Evolutionary conservation across 2,329 filamentous ascomycete species (phyloP).

Genomic region (Westerdykella aurantiaca): DNA sequence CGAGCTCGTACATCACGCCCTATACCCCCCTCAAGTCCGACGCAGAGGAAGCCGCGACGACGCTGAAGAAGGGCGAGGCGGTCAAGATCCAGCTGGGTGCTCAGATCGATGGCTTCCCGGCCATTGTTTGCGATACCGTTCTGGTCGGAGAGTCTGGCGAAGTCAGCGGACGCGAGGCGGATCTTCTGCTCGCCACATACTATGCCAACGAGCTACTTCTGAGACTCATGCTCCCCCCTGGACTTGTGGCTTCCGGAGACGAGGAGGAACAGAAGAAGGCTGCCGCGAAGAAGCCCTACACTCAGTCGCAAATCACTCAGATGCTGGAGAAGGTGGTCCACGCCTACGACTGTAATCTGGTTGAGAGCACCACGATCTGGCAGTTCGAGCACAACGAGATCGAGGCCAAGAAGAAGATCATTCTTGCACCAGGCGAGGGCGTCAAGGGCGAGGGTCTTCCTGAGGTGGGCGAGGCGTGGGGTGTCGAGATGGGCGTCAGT

Average conservation of each 20-base stretch:
- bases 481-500: slow-evolving; percentile 91
- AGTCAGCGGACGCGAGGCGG: slow-evolving; percentile 71
- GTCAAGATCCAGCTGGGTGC: slow-evolving; percentile 99
- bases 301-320: slow-evolving; percentile 78
- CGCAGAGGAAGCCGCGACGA: slow-evolving; percentile 70
- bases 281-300: slow-evolving; percentile 71
- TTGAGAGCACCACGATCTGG: slow-evolving; percentile 98
- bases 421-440: slow-evolving; percentile 77
- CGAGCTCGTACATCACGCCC: slow-evolving; percentile 88
- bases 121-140: slow-evolving; percentile 92
- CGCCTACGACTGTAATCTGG: slow-evolving; percentile 82
- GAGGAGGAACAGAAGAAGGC: slow-evolving; percentile 95
- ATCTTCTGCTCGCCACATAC: slow-evolving; percentile 84
- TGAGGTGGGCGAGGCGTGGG: slow-evolving; percentile 92
- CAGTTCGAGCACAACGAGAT: slow-evolving; percentile 96
- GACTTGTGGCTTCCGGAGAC: slow-evolving; percentile 71
- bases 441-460: slow-evolving; percentile 85
- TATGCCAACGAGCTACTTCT: slow-evolving; percentile 94
- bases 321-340: slow-evolving; percentile 89
- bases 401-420: slow-evolving; percentile 97
- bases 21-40: slow-evolving; percentile 91
- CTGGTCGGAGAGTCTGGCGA: slow-evolving; percentile 62
- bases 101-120: slow-evolving; percentile 94
- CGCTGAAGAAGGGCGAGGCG: slow-evolving; percentile 77
- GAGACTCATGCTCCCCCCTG: slow-evolving; percentile 85